Evolutionary conservation across 2,329 filamentous ascomycete genomes (phyloP).

Genomic region (Cordyceps militaris): DNA sequence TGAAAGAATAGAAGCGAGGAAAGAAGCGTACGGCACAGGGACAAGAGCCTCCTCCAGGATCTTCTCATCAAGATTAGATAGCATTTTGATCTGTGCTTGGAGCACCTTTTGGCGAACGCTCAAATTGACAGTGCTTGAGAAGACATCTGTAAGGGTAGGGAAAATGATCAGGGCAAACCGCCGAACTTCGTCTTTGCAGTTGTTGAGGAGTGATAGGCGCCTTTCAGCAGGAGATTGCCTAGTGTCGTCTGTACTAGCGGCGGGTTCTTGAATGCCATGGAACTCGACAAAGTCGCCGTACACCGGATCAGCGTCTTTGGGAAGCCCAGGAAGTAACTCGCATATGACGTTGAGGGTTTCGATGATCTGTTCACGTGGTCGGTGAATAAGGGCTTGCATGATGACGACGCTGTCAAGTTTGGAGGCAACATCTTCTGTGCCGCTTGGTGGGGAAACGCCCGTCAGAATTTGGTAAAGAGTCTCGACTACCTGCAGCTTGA

Average conservation of each 20-base stretch:
- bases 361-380: conserved; percentile 90
- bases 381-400: conserved; percentile 96
- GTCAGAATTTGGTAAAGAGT: conserved; percentile 96
- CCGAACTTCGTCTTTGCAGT: conserved; percentile 80
- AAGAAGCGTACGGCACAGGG: conserved; percentile 89
- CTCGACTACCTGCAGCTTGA: conserved; percentile 96
- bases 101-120: conserved; percentile 92
- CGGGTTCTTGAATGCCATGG: conserved; percentile 19
- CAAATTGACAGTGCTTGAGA: conserved; percentile 94
- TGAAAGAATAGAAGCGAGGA: conserved; percentile 87
- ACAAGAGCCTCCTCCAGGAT: conserved; percentile 82
- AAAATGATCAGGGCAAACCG: conserved; percentile 90
- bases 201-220: conserved; percentile 70
- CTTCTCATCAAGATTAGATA: conserved; percentile 81
- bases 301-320: conserved; percentile 42
- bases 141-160: conserved; percentile 91
- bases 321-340: conserved; percentile 76
- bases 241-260: conserved; percentile 6
- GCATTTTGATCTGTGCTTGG: conserved; percentile 94
- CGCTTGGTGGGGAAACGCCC: conserved; percentile 82
- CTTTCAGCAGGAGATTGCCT: conserved; percentile 62
- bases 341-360: conserved; percentile 97
- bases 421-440: conserved; percentile 66
- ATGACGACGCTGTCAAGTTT: conserved; percentile 96
- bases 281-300: conserved; percentile 40